phyloP scores from a whole-genome alignment of 495 filamentous ascomycete genomes.

The Lepraria neglecta region DNA sequence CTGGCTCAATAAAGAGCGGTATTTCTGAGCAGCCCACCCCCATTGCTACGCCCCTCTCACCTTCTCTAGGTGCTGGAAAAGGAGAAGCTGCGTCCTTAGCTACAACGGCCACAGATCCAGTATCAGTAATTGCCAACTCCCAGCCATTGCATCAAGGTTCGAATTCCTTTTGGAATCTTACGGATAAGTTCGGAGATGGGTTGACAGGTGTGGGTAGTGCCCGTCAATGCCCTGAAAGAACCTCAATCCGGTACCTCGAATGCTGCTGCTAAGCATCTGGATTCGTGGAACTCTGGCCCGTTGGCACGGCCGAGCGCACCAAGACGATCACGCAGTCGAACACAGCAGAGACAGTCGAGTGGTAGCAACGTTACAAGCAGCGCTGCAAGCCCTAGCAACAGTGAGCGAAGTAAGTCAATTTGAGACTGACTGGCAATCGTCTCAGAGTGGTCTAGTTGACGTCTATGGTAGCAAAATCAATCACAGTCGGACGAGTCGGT shows the following conservation, averaged over 20 bases:
- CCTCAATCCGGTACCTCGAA: constrained; percentile 5
- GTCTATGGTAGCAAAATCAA: constrained; percentile 14
- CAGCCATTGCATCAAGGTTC: constrained; percentile 24
- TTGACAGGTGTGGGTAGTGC: constrained; percentile 17
- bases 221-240: constrained; percentile 18
- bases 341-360: constrained; percentile 61
- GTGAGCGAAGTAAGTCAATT: constrained; percentile 23
- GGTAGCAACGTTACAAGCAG: constrained; percentile 71
- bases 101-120: constrained; percentile 30
- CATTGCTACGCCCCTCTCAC: constrained; percentile 21
- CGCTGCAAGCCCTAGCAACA: constrained; percentile 36
- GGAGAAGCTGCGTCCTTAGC: constrained; percentile 22
- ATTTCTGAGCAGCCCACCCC: constrained; percentile 16
- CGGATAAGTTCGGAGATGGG: not conserved
- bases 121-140: constrained; percentile 27
- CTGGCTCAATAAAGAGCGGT: constrained; percentile 32
- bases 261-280: constrained; percentile 17
- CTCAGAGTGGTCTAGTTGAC: not conserved
- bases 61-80: constrained; percentile 21
- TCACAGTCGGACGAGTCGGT: constrained; percentile 61
- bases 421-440: not conserved
- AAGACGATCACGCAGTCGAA: constrained; percentile 63
- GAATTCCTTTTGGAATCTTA: not conserved
- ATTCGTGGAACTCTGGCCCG: constrained; percentile 26
- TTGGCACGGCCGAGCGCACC: constrained; percentile 29